Base-by-base conservation (phyloP, 2,329 filamentous ascomycete species). In the Venturia effusa region DNA sequence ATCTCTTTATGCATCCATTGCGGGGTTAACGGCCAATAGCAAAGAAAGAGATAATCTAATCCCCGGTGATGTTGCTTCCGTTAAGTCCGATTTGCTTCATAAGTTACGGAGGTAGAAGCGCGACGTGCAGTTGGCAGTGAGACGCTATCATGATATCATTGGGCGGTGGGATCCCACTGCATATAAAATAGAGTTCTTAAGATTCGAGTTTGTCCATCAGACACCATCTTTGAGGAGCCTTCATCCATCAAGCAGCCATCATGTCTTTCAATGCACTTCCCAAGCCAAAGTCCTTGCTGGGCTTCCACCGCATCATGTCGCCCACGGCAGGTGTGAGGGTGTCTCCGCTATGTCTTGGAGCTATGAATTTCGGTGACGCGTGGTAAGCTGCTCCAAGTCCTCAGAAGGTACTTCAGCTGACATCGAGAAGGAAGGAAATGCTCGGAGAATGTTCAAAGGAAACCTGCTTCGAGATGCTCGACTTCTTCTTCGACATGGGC, bases 281-380 rank as follows among this genome's bases (percentile, higher is more conserved):
- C 19, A 55, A 55, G 61, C 45, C 61, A 39, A 63, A 64, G 40
- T 76, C 71, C 63, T 71, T 77, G 6, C 75, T 84, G 60, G 82
- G 80, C 48, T 79, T 77, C 68, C 81, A 83, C 69, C 77, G 81
- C 24, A 72, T 82, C 19, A 76, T 84, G 6, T 76, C 81, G 3
- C 78, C 81, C 7, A 76, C 76, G 0, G 82, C 81, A 0, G 79
- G 77, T 22, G 75, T 84, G 17, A 77, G 79, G 59, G 81, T 84
- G 19, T 80, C 77, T 30, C 81, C 81, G 40, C 70, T 84, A 69
- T 83, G 80, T 63, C 73, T 83, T 1, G 81, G 81, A 27, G 76
- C 77, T 0, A 83, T 83, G 81, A 83, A 79, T 69, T 81, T 84
- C 67, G 81, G 81, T 19, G 75, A 80, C 41, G 76, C 77, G 5